phyloP scores from a whole-genome alignment of 192 early-diverging fungal genomes.

The Umbelopsis isabellina region DNA sequence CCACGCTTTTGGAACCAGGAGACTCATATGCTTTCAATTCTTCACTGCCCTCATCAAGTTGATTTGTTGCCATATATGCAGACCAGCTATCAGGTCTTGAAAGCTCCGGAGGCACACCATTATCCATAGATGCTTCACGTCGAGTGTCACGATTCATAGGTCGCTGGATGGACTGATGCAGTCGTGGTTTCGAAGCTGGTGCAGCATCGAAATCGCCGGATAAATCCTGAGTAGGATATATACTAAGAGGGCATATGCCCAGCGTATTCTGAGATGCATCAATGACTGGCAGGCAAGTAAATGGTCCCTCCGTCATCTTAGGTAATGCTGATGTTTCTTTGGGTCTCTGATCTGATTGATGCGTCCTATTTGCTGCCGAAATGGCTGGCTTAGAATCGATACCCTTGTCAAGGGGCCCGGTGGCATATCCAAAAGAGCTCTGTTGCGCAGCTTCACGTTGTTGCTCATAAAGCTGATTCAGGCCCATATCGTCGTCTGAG shows the following conservation, averaged over 20 bases:
- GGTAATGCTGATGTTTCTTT: neutral
- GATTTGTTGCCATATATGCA: neutral
- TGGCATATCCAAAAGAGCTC: neutral
- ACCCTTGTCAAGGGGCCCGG: too few species aligned
- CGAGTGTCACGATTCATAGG: neutral
- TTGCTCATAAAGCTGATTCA: neutral
- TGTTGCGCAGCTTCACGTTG: neutral
- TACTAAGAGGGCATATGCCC: neutral
- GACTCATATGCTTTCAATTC: neutral
- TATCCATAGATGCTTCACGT: neutral
- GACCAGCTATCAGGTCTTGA: neutral
- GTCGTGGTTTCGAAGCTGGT: neutral
- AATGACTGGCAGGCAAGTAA: neutral
- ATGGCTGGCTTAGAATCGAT: too few species aligned
- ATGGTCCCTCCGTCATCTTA: neutral
- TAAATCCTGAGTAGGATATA: neutral
- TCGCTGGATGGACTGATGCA: neutral
- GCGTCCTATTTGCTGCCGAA: neutral
- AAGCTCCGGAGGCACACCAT: neutral
- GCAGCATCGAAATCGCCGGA: neutral
- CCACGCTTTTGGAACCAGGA: neutral
- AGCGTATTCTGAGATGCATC: neutral
- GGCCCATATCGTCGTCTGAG: neutral
- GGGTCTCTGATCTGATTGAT: neutral
- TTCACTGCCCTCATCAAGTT: neutral